Evolutionary conservation across 1,284 basidiomycete genomes (phyloP).

Genomic region (Termitomyces sp.): DNA sequence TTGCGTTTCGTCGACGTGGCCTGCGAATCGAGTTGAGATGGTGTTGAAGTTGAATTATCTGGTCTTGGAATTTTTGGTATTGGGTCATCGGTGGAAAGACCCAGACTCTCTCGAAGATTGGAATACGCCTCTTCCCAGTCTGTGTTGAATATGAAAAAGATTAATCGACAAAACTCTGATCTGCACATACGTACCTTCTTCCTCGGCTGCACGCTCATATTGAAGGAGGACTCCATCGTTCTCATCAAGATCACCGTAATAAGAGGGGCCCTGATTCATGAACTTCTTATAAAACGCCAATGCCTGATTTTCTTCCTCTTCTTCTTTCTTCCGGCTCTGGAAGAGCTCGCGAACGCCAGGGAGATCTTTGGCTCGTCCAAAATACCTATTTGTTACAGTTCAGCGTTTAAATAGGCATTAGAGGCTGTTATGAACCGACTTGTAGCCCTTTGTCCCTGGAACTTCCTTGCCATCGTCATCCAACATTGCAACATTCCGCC

Average conservation of each 20-base stretch:
- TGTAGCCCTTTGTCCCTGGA: constrained; percentile 97
- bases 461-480: constrained; percentile 95
- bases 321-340: constrained; percentile 74
- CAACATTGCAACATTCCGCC: constrained; percentile 84
- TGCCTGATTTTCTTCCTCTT: constrained; percentile 79
- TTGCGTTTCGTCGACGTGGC: neutral
- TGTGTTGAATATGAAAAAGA: constrained; percentile 21
- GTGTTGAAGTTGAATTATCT: constrained; percentile 14
- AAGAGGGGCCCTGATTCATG: constrained; percentile 79
- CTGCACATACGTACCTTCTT: constrained; percentile 54
- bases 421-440: constrained; percentile 49
- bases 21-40: neutral
- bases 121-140: constrained; percentile 72
- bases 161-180: neutral
- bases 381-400: constrained; percentile 60
- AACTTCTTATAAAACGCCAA: constrained; percentile 85
- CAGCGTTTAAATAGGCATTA: neutral
- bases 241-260: constrained; percentile 93
- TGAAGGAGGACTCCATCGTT: constrained; percentile 63
- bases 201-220: constrained; percentile 70
- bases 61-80: constrained; percentile 50
- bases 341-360: constrained; percentile 96
- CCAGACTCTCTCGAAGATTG: constrained; percentile 52
- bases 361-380: constrained; percentile 93
- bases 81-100: constrained; percentile 47